Conservation (phyloP, 1,284 basidiomycete genomes). For the Flammula alnicola region DNA sequence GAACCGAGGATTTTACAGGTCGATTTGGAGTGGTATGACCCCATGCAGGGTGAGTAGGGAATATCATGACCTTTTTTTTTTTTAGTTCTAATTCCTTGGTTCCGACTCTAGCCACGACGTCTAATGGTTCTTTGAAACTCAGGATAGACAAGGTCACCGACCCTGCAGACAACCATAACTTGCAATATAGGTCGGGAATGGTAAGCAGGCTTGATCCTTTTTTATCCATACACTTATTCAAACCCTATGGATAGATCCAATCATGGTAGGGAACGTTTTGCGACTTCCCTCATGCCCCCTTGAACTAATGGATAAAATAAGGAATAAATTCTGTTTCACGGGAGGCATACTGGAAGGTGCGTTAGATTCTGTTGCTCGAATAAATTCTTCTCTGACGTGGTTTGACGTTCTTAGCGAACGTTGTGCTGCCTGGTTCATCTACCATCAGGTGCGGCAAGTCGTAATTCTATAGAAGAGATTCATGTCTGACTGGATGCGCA, state of each 20-base stretch:
- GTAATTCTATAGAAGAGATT: not conserved
- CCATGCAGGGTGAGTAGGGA: constrained; percentile 29
- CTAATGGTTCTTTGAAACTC: constrained; percentile 34
- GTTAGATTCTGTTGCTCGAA: constrained; percentile 29
- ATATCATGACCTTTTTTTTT: not conserved
- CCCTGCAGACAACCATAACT: constrained; percentile 34
- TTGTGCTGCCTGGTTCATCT: constrained; percentile 62
- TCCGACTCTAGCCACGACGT: constrained; percentile 30
- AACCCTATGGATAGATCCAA: constrained; percentile 30
- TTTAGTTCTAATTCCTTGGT: not conserved
- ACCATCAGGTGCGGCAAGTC: constrained; percentile 44
- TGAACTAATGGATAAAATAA: not conserved
- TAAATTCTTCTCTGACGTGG: constrained; percentile 9
- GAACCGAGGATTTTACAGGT: constrained; percentile 22
- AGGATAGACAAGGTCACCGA: constrained; percentile 30
- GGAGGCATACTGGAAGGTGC: constrained; percentile 70
- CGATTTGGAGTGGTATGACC: constrained; percentile 46
- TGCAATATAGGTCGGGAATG: constrained; percentile 40
- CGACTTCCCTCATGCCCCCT: not conserved
- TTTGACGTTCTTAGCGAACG: constrained; percentile 43
- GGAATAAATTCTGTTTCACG: constrained; percentile 81
- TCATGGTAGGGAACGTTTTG: constrained; percentile 29
- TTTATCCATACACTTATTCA: not conserved
- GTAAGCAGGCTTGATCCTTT: constrained; percentile 21
- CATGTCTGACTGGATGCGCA: not conserved